Percentiles rank a stretch among this genome's conserved stretches.
Conservation (phyloP, 2,329 filamentous ascomycete species). For the Cladophialophora chaetospira region DNA sequence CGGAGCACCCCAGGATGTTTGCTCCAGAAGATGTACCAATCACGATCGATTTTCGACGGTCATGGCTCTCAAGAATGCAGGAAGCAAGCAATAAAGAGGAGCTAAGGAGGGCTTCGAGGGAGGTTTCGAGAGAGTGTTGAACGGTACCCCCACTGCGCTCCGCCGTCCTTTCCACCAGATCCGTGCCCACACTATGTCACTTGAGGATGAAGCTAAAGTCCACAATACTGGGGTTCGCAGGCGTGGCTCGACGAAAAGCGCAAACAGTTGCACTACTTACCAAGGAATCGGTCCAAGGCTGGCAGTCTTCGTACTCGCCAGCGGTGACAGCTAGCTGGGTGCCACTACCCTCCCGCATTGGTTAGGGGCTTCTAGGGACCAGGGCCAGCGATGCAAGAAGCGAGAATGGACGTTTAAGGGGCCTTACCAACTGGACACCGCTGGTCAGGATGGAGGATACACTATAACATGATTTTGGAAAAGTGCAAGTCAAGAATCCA, state of each 20-base stretch:
- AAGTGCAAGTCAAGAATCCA: background rate
- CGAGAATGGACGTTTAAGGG: background rate
- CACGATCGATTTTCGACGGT: background rate
- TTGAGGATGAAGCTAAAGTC: background rate
- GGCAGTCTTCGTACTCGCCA: background rate
- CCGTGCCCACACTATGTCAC: background rate
- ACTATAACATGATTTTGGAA: background rate
- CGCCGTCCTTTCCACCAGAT: constrained; percentile 15
- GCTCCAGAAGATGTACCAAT: constrained; percentile 16
- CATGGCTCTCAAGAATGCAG: background rate
- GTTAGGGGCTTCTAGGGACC: background rate
- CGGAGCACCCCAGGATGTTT: constrained; percentile 14
- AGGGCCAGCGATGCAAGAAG: background rate
- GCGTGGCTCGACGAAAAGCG: background rate
- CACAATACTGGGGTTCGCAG: background rate
- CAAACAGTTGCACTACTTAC: background rate
- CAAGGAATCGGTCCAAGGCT: background rate
- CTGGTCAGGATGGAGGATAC: background rate
- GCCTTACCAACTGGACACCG: background rate
- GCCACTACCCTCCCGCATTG: background rate
- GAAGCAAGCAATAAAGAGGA: constrained; percentile 1
- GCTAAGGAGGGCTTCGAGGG: constrained; percentile 1
- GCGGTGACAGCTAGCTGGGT: constrained; percentile 2
- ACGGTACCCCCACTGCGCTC: background rate
- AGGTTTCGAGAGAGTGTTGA: constrained; percentile 2